phyloP scores from a whole-genome alignment of 2,329 filamentous ascomycete genomes.

The Botrytis paeoniae region DNA sequence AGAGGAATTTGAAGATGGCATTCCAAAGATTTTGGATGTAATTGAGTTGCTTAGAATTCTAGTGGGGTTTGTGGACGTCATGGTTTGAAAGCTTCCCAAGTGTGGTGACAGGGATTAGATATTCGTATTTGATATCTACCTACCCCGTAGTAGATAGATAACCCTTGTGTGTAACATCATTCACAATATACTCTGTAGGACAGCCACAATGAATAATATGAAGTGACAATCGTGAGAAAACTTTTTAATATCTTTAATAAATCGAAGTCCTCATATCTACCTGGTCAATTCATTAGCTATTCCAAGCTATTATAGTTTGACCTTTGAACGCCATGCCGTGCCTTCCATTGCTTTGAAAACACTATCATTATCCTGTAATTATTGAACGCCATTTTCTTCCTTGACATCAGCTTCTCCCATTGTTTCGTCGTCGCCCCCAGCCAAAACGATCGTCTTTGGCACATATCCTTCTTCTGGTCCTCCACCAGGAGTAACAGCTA shows the following conservation, averaged over 20 bases:
- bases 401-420: slow-evolving; percentile 46
- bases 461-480: slow-evolving; percentile 54
- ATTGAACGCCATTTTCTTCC: slow-evolving; percentile 41
- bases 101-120: neutral
- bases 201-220: neutral
- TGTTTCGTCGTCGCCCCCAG: slow-evolving; percentile 56
- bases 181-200: neutral
- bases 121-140: neutral
- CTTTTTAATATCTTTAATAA: neutral
- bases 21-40: slow-evolving; percentile 16
- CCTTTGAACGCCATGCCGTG: slow-evolving; percentile 28
- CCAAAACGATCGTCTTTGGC: slow-evolving; percentile 64
- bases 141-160: neutral
- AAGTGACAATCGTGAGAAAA: neutral
- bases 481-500: slow-evolving; percentile 76
- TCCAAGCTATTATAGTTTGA: slow-evolving; percentile 22
- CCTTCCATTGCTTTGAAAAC: neutral
- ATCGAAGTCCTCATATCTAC: neutral
- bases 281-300: slow-evolving; percentile 17
- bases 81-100: neutral
- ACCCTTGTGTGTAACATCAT: neutral
- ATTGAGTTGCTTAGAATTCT: slow-evolving; percentile 16
- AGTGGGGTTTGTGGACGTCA: slow-evolving; percentile 18
- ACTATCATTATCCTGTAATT: neutral
- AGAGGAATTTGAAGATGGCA: slow-evolving; percentile 26